Conservation (phyloP, 2,329 filamentous ascomycete species). For the Pseudocercospora macadamiae region DNA sequence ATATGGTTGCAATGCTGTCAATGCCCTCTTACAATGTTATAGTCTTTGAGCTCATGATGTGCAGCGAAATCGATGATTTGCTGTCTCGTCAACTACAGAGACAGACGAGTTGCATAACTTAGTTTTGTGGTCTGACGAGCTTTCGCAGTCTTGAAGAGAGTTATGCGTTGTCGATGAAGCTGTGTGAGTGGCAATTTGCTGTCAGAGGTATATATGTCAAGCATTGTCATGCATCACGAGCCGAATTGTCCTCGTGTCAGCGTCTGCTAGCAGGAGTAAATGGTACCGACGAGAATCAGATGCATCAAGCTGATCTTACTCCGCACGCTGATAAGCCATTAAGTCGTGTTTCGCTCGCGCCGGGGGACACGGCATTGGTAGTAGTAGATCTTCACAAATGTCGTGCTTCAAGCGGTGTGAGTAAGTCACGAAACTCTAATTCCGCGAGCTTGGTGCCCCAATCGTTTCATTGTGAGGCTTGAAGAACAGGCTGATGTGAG, state of each 20-base stretch:
- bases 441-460: not conserved
- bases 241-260: not conserved
- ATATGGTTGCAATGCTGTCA: no score
- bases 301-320: not conserved
- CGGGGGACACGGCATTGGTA: not conserved
- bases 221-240: not conserved
- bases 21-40: no score
- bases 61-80: no score
- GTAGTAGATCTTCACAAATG: not conserved
- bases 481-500: slow-evolving; percentile 1
- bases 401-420: slow-evolving; percentile 4
- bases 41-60: no score
- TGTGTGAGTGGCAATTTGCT: not conserved
- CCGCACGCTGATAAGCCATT: not conserved
- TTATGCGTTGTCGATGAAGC: not conserved
- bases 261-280: not conserved
- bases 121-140: no score
- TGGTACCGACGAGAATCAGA: not conserved
- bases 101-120: no score
- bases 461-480: not conserved
- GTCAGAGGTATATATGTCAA: not conserved
- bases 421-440: not conserved
- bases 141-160: no score
- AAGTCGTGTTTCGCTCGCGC: not conserved
- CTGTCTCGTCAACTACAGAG: no score